A percentile compares a stretch with the other conserved stretches of the same genome.
phyloP scores from a whole-genome alignment of 208 protist species.

The Acanthamoeba culbertsoni region DNA sequence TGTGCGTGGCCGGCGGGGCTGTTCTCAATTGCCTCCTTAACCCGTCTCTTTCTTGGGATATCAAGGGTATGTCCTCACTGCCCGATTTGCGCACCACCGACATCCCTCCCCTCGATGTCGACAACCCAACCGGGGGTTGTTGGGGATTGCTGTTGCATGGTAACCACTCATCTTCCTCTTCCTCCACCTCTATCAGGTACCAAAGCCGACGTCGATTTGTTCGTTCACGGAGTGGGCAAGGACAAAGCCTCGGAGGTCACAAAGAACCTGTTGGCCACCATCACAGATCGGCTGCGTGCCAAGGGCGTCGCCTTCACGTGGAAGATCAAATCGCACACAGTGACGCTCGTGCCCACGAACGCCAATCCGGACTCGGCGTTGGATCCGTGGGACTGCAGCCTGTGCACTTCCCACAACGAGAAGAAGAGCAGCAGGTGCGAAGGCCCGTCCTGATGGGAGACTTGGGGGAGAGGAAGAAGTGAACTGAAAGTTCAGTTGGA shows the following conservation, averaged over 20 bases:
- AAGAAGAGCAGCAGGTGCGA: not conserved
- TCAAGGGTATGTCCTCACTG: not conserved
- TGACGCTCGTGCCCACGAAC: slow-evolving; percentile 42
- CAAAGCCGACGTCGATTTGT: slow-evolving; percentile 54
- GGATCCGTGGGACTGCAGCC: slow-evolving; percentile 33
- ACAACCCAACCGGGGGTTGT: too few species aligned
- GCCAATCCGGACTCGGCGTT: not conserved
- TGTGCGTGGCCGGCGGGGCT: slow-evolving; percentile 53
- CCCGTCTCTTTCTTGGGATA: slow-evolving; percentile 13
- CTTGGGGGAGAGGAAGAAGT: too few species aligned
- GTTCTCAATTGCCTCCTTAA: slow-evolving; percentile 40
- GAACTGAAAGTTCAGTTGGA: not conserved
- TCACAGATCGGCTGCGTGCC: not conserved
- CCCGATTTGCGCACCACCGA: not conserved
- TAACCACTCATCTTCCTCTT: not conserved
- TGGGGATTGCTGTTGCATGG: too few species aligned
- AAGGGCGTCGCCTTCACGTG: slow-evolving; percentile 7
- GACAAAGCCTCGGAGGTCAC: not conserved
- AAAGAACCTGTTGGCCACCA: not conserved
- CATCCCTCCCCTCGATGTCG: not conserved
- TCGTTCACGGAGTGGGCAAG: not conserved
- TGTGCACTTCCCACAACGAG: slow-evolving; percentile 14
- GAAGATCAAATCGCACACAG: slow-evolving; percentile 43
- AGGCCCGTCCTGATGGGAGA: too few species aligned
- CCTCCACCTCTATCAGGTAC: not conserved